phyloP scores from a whole-genome alignment of 768 basidiomycete genomes.

The Cystoderma amianthinum region DNA sequence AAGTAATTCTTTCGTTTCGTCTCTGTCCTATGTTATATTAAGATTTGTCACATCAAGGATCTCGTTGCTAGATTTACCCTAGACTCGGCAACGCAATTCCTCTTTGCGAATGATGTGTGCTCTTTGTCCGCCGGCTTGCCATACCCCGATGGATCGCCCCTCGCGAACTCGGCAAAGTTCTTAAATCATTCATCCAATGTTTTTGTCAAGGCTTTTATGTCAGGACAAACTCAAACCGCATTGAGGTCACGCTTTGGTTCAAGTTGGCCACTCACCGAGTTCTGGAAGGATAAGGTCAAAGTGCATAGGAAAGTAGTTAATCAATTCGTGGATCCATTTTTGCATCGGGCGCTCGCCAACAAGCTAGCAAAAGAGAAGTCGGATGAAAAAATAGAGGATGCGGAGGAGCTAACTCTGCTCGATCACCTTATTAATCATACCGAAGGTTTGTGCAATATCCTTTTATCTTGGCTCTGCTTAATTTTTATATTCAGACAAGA shows the following conservation, averaged over 20 bases:
- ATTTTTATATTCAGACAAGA: constrained; percentile 11
- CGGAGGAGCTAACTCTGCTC: constrained; percentile 31
- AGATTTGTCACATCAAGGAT: constrained; percentile 20
- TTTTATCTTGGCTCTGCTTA: neutral
- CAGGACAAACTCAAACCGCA: constrained; percentile 1
- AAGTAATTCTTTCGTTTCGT: constrained; percentile 24
- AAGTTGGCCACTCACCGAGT: constrained; percentile 29
- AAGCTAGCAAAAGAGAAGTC: constrained; percentile 5
- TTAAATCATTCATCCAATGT: constrained; percentile 8
- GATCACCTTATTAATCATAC: constrained; percentile 46
- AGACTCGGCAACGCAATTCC: constrained; percentile 56
- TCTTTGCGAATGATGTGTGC: constrained; percentile 47
- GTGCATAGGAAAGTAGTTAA: constrained; percentile 6
- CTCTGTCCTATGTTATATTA: neutral
- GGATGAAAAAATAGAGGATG: constrained; percentile 22
- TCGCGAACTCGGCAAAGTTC: constrained; percentile 11
- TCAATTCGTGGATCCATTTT: constrained; percentile 9
- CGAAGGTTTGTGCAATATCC: constrained; percentile 25
- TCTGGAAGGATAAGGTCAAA: constrained; percentile 8
- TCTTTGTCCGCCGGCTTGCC: constrained; percentile 42
- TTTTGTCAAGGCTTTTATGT: constrained; percentile 8
- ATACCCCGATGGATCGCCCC: constrained; percentile 26
- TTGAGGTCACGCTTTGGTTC: constrained; percentile 5
- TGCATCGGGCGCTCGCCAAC: constrained; percentile 8
- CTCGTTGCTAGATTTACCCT: constrained; percentile 47